phyloP scores from a whole-genome alignment of 768 basidiomycete species.

The Lactifluus volemus region DNA sequence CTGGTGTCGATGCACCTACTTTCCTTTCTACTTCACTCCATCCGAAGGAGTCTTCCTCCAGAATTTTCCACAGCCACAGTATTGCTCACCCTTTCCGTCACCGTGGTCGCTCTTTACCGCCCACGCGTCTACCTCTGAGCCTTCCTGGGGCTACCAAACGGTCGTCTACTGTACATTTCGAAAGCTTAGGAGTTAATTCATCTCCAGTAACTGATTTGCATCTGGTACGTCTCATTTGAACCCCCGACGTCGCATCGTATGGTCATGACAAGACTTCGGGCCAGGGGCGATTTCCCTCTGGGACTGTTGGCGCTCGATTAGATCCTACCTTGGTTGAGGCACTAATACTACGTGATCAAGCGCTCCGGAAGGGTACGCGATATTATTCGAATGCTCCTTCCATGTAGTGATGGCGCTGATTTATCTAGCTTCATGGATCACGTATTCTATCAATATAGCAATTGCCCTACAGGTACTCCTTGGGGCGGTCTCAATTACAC shows the following conservation, averaged over 20 bases:
- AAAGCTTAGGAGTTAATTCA: too few relatives aligned
- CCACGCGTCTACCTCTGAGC: too few relatives aligned
- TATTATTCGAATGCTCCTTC: neutral
- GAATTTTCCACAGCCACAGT: too few relatives aligned
- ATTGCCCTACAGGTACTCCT: conserved; percentile 22
- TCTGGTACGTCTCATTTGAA: neutral
- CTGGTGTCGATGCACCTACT: neutral
- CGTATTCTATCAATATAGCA: conserved; percentile 20
- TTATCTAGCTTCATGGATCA: neutral
- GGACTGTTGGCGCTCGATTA: neutral
- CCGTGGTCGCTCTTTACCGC: too few relatives aligned
- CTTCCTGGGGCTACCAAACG: too few relatives aligned
- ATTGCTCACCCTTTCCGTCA: too few relatives aligned
- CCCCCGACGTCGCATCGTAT: neutral
- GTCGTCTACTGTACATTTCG: too few relatives aligned
- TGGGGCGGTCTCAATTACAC: conserved; percentile 21
- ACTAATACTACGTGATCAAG: neutral
- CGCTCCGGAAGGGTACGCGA: neutral
- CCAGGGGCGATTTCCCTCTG: neutral
- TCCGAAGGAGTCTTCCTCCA: neutral
- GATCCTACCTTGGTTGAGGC: neutral
- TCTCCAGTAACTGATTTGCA: too few relatives aligned
- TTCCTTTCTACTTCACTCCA: neutral
- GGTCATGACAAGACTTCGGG: neutral
- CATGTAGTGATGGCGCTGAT: neutral